These are phyloP conservation scores for Penicillium sp. DNA, from an alignment of 2,329 filamentous ascomycete species.

Conservation along the genomic window DNA sequence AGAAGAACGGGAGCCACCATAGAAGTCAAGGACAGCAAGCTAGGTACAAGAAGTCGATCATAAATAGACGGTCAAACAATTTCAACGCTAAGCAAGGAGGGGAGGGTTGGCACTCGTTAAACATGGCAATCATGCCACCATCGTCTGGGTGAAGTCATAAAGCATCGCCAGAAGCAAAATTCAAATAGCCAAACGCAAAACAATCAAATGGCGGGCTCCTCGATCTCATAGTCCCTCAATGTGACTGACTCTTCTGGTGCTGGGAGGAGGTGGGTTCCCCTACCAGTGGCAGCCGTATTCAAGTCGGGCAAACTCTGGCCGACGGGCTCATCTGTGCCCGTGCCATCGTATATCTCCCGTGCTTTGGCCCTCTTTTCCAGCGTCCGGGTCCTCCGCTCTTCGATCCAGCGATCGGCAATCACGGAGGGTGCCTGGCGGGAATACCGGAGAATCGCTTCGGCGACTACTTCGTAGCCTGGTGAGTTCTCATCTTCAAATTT, in stretches of 20 bases:
- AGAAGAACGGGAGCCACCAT: slow-evolving; percentile 21
- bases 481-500: slow-evolving; percentile 67
- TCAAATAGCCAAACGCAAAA: not conserved
- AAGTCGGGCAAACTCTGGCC: slow-evolving; percentile 30
- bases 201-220: slow-evolving; percentile 33
- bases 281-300: slow-evolving; percentile 31
- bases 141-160: not conserved
- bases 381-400: slow-evolving; percentile 52
- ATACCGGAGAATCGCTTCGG: slow-evolving; percentile 51
- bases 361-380: slow-evolving; percentile 41
- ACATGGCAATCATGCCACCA: not conserved
- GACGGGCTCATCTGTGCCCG: slow-evolving; percentile 22
- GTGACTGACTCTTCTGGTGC: slow-evolving; percentile 30
- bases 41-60: slow-evolving; percentile 19
- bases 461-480: slow-evolving; percentile 63
- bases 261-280: slow-evolving; percentile 35
- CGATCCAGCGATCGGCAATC: slow-evolving; percentile 60
- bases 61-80: not conserved
- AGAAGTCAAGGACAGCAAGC: slow-evolving; percentile 5
- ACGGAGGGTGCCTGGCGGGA: slow-evolving; percentile 55
- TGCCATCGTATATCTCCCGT: slow-evolving; percentile 35
- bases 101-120: not conserved
- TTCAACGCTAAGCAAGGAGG: not conserved
- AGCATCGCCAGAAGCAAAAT: not conserved
- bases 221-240: slow-evolving; percentile 41